Evolutionary conservation across 495 filamentous ascomycete species (phyloP), one percentile per base, ranked within the genome.

Genomic region (Aspergillus hancockii): DNA sequence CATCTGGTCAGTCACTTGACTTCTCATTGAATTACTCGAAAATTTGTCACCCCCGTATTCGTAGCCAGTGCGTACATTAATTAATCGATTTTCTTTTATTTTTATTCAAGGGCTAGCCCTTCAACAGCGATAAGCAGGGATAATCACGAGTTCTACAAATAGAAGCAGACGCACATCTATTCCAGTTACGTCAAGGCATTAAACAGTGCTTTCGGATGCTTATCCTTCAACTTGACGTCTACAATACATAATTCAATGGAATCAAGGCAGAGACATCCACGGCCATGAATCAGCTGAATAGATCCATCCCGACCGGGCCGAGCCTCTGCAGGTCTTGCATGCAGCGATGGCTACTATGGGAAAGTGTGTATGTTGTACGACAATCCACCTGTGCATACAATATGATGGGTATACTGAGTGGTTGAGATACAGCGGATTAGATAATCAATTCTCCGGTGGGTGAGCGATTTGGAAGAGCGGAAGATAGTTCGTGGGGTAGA

Each of bases 251-350:
- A 2, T 43, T 14, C 16, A 18, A 18, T 43, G 8, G 16, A 43
- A 7, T 8, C 40, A 12, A 9, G 21, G 13, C 1, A 47, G n/a
- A 54, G 21, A 52, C 23, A 30, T 34, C 28, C 23, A 19, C 23
- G 14, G 30, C 49, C 8, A 22, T 59, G 36, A 56, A 63, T 59
- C 56, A 47, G 38, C 52, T 28, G 49, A 41, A 18, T 47, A 30
- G 38, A 30, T 50, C 25, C 30, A 52, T 63, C 36, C 55, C 65
- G 60, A 47, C 57, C 62, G 65, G 65, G 45, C 65, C 65, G 65
- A 60, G 58, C 65, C 65, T 68, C 50, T 55, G 61, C 60, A 61
- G 51, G 46, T 23, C 51, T 34, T 62, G 47, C 61, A 58, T 54
- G 36, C 49, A 22, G 25, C 22, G 23, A 55, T 49, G 25, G 25